Evolutionary conservation across 1,284 basidiomycete genomes (phyloP), one percentile per base, ranked within the genome.

Genomic region (Irpex lacteus): DNA sequence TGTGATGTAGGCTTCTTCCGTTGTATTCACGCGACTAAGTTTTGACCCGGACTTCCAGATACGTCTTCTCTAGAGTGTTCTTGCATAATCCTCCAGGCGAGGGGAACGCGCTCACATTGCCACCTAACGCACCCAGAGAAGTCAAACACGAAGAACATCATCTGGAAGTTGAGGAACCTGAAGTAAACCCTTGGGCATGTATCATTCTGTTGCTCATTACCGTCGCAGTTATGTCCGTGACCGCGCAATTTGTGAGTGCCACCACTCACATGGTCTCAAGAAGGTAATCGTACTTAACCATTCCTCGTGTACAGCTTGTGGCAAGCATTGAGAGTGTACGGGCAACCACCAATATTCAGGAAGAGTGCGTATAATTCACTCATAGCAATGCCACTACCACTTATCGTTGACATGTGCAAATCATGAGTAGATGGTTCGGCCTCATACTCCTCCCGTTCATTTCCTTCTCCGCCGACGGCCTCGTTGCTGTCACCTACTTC

Each of bases 391-490:
- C 7, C 15, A 58, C 55, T 19, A 26, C 11, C 19, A 53, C 9
- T n/a, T 53, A 9, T 19, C 9, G 11, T 19, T 53, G 52, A 26
- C 44, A n/a, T 18, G 7, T 54, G 58, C 50, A 55, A 52, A 44
- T 6, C 5, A 11, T 8, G 13, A 4, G 5, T 18, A 86, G 85
- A 68, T 90, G 87, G 86, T 89, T 91, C 70, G 89, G 89, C 26
- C 75, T 91, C 63, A 80, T 91, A 58, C 77, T 91, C 5, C 80
- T 91, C 1, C 89, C 89, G 0, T 74, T 91, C 60, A 81, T 89
- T 11, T 90, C 89, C 2, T 91, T 88, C 74, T 83, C 86, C 4
- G 88, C 86, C 1, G 88, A 91, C 70, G 89, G 85, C 49, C 74
- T 79, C 13, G 78, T 90, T 36, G 82, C 86, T 0, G 72, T 85